These are phyloP conservation scores for Atalantia buxifolia DNA, from an alignment of 345 rosid genomes.

Conservation along the genomic window DNA sequence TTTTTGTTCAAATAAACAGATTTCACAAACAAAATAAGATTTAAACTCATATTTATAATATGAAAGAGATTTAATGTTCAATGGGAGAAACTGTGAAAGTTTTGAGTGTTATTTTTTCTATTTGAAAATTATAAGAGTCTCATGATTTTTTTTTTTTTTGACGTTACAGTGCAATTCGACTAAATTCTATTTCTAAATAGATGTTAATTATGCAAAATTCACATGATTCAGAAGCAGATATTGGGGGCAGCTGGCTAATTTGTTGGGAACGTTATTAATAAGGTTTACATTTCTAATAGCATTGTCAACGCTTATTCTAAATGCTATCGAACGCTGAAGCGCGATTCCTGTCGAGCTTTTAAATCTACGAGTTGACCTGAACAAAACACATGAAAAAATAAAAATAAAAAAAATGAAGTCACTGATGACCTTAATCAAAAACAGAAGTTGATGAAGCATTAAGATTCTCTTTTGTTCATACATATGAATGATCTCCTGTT, in stretches of 20 bases:
- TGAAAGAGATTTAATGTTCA: too few relatives aligned
- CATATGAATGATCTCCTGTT: too few relatives aligned
- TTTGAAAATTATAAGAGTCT: too few relatives aligned
- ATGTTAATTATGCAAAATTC: not conserved
- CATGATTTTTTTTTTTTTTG: too few relatives aligned
- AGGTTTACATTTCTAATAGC: not conserved
- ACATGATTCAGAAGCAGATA: not conserved
- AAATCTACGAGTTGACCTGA: not conserved
- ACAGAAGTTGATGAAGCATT: too few relatives aligned
- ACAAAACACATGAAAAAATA: not conserved
- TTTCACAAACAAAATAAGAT: too few relatives aligned
- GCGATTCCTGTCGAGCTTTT: not conserved
- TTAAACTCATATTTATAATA: accelerated
- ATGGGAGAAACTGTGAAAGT: too few relatives aligned
- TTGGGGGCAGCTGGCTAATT: not conserved
- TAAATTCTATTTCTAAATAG: too few relatives aligned
- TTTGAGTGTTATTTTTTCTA: too few relatives aligned
- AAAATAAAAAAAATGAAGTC: not conserved
- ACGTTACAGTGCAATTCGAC: too few relatives aligned
- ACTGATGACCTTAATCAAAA: not conserved
- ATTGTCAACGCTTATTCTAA: not conserved
- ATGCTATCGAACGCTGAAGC: not conserved
- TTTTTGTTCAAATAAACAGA: not conserved
- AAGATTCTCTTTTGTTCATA: not conserved
- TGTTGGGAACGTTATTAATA: not conserved